These are phyloP conservation scores for Euphrasia confusa DNA, from an alignment of 257 asterid genomes.

Conservation along the genomic window DNA sequence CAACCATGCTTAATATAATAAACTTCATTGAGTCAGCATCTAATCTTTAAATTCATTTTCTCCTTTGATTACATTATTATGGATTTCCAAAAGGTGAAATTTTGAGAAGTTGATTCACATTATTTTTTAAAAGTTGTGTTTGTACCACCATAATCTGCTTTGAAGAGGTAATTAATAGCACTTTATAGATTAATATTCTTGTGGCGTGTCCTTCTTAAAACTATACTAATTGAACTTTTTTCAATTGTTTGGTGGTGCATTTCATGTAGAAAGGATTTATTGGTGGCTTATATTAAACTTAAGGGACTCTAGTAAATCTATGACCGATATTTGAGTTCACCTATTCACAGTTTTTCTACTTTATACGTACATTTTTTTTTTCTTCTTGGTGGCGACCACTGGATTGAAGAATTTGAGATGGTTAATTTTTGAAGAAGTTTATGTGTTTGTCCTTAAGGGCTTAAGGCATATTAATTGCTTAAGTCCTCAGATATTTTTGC, in stretches of 20 bases:
- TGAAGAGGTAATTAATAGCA: slow-evolving; percentile 6
- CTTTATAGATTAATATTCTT: neutral
- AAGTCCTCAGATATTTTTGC: neutral
- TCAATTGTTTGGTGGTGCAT: slow-evolving; percentile 12
- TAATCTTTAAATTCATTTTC: neutral
- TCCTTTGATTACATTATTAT: neutral
- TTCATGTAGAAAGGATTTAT: neutral
- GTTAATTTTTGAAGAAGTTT: slow-evolving; percentile 9
- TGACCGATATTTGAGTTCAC: neutral
- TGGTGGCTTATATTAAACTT: neutral
- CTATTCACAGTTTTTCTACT: neutral
- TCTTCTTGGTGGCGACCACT: neutral
- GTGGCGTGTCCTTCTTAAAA: neutral
- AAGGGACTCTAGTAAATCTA: neutral
- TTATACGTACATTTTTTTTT: neutral
- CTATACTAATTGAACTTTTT: neutral
- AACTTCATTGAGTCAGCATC: slow-evolving; percentile 7
- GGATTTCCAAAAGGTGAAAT: neutral
- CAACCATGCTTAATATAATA: neutral
- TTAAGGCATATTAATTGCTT: neutral
- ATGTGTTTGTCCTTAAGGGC: neutral
- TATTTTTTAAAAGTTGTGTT: neutral
- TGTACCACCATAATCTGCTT: slow-evolving; percentile 8
- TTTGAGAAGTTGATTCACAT: slow-evolving; percentile 7
- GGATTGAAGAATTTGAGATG: slow-evolving; percentile 7